Evolutionary conservation across 2,329 filamentous ascomycete genomes (phyloP), one percentile per base, ranked within the genome.

Genomic region (Aurifilum marmelostoma): DNA sequence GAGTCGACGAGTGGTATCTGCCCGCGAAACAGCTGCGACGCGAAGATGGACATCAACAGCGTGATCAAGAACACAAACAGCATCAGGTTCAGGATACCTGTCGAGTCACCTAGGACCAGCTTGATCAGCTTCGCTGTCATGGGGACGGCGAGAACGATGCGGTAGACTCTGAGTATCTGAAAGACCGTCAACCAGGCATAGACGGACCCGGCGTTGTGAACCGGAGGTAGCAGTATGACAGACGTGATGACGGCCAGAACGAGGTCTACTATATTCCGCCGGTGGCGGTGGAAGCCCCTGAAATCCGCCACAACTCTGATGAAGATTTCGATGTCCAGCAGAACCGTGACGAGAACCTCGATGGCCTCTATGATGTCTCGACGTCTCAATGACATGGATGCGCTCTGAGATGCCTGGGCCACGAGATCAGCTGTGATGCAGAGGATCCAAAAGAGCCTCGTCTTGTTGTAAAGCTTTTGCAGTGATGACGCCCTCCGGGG

Each of bases 51-150:
- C 74, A 94, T 92, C 60, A 99, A 85, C 76, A 97, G 98, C 0
- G 94, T 97, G 76, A 97, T 92, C 65, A 99, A 84, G 76, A 98
- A 97, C 75, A 99, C 94, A 77, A 99, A 99, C 24, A 98, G 83
- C 81, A 99, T 97, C 71, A 99, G 83, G 77, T 99, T 99, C 52
- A 92, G 87, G 71, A 99, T 91, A 92, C 97, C 97, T 59, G 90
- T 88, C 5, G 94, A 91, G 77, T 98, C 98, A 71, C 96, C 92
- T 70, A 99, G 86, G 2, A 99, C 96, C 43, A 97, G 86, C 73
- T 91, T 83, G 76, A 99, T 96, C 66, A 99, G 87, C 72, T 94
- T 91, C 72, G 92, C 87, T 0, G 94, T 99, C 74, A 97, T 88
- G 6, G 94, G 90, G 56, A 99, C 88, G 21, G 93, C 94, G 75